Conservation (phyloP, 116 monocot species). For the Thalassia testudinum region DNA sequence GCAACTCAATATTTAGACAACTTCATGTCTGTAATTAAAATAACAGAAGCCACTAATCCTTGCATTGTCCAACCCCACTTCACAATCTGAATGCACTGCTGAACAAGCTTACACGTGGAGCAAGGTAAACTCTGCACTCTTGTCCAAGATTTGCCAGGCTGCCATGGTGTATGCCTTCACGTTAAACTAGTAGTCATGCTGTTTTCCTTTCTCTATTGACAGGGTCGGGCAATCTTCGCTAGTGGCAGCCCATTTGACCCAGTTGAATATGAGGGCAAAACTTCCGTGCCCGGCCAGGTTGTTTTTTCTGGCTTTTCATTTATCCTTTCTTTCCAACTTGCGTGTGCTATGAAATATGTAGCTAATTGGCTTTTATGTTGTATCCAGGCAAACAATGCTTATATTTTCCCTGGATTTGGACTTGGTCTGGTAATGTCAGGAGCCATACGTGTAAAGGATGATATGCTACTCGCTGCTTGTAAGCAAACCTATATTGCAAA, state of each 20-base stretch:
- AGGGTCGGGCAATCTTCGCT: conserved; percentile 86
- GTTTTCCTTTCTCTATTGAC: not conserved
- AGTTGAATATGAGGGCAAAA: conserved; percentile 55
- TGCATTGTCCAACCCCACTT: conserved; percentile 77
- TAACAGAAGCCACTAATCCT: conserved; percentile 75
- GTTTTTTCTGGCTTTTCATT: no score
- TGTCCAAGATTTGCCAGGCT: not conserved
- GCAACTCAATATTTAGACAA: no score
- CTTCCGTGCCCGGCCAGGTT: conserved; percentile 64
- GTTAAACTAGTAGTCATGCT: no score
- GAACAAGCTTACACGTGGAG: conserved; percentile 83
- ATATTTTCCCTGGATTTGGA: conserved; percentile 85
- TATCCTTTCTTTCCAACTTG: no score
- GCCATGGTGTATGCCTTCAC: no score
- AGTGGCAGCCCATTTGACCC: conserved; percentile 90
- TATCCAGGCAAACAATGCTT: conserved; percentile 83
- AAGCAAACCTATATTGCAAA: conserved; percentile 19
- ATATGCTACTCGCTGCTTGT: conserved; percentile 94
- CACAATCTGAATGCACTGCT: conserved; percentile 84
- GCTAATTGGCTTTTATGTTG: no score
- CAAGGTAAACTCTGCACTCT: conserved; percentile 23
- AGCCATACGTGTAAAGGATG: conserved; percentile 71
- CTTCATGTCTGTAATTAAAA: not conserved
- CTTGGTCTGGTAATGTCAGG: conserved; percentile 85
- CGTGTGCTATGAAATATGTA: no score